A percentile compares a stretch with the other conserved stretches of the same genome.
phyloP scores from a whole-genome alignment of 495 filamentous ascomycete species.

The Lasiosphaeriaceae sp. region DNA sequence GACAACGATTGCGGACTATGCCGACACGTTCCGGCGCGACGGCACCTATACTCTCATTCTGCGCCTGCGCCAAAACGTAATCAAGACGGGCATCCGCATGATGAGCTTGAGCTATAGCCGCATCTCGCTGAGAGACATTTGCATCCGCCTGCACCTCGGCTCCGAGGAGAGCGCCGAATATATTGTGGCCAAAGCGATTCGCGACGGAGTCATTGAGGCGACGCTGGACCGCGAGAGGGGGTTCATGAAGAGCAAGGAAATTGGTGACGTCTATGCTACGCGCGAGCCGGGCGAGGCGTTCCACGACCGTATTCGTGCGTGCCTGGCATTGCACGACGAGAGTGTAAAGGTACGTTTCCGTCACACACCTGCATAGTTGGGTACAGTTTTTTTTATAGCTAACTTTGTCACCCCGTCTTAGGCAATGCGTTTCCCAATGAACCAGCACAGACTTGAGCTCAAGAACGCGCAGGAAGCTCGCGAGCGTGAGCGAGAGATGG shows the following conservation, averaged over 20 bases:
- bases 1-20: constrained; percentile 72
- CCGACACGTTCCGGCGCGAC: constrained; percentile 81
- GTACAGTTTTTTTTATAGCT: no score
- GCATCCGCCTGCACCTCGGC: constrained; percentile 85
- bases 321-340: constrained; percentile 88
- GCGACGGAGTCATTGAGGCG: constrained; percentile 97
- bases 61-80: constrained; percentile 93
- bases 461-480: constrained; percentile 97
- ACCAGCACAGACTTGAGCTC: constrained; percentile 93
- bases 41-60: constrained; percentile 94
- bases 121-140: constrained; percentile 97
- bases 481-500: constrained; percentile 91
- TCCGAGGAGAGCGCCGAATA: constrained; percentile 97
- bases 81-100: constrained; percentile 98
- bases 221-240: constrained; percentile 89
- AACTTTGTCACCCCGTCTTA: constrained; percentile 29
- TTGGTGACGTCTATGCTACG: constrained; percentile 92
- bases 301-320: constrained; percentile 91
- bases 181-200: constrained; percentile 97
- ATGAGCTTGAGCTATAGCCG: constrained; percentile 97
- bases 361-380: no score
- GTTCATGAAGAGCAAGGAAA: constrained; percentile 97
- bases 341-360: constrained; percentile 80
- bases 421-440: constrained; percentile 99
- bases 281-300: constrained; percentile 94